Evolutionary conservation across 441 rosid species (phyloP).

Genomic region (Populus hybrid): DNA sequence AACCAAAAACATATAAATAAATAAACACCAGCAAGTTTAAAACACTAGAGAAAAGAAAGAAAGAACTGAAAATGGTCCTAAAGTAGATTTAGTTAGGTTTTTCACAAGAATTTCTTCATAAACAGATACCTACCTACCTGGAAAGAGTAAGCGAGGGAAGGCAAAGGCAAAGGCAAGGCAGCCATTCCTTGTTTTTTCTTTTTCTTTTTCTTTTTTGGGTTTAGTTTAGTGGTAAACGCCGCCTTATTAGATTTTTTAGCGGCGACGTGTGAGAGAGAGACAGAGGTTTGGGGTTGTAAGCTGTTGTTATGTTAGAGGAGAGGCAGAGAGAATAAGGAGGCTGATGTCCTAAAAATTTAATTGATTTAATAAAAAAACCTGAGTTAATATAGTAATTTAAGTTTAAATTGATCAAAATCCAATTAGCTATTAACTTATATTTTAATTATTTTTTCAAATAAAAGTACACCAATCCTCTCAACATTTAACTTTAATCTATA

Average conservation of each 20-base stretch:
- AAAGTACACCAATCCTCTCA: too few relatives aligned
- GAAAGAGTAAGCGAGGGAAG: background rate
- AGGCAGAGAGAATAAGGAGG: background rate
- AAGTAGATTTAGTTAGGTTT: background rate
- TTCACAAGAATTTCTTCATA: background rate
- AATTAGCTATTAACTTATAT: too few relatives aligned
- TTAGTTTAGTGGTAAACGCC: background rate
- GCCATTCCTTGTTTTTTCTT: background rate
- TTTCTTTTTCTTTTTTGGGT: background rate
- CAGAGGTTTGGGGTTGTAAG: background rate
- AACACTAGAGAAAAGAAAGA: background rate
- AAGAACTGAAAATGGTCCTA: background rate
- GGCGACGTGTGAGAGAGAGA: background rate
- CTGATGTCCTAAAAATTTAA: background rate
- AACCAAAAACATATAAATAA: background rate
- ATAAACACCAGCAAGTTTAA: background rate
- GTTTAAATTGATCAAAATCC: too few relatives aligned
- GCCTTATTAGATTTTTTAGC: background rate
- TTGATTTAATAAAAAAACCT: too few relatives aligned
- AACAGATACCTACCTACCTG: background rate
- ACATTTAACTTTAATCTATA: too few relatives aligned
- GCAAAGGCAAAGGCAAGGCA: background rate
- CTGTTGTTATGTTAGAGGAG: background rate
- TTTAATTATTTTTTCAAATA: too few relatives aligned
- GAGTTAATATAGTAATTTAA: too few relatives aligned